Conservation (phyloP, 1,284 basidiomycete genomes). For the Trichosporon sp. region DNA sequence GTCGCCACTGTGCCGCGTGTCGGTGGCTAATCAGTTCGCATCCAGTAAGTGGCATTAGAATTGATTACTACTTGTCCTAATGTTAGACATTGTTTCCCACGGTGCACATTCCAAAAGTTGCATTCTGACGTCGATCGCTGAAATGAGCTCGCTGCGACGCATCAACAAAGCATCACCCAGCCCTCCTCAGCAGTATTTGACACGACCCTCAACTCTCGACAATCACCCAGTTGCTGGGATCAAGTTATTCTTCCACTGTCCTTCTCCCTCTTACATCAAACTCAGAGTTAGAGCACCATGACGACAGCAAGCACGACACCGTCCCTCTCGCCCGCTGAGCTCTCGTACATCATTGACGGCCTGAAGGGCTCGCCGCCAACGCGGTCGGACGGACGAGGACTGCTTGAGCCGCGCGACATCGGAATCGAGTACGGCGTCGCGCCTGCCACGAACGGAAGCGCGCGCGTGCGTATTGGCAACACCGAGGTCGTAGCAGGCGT, state of each 20-base stretch:
- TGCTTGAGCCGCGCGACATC: constrained; percentile 45
- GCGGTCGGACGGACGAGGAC: constrained; percentile 46
- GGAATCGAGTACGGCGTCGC: constrained; percentile 50
- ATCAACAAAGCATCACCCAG: neutral
- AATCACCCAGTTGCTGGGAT: too few species aligned
- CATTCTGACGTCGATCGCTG: constrained; percentile 16
- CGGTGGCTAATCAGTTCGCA: neutral
- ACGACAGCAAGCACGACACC: constrained; percentile 25
- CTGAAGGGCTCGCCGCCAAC: constrained; percentile 49
- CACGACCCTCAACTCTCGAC: neutral
- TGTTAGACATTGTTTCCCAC: constrained; percentile 4
- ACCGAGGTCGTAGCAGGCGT: constrained; percentile 55
- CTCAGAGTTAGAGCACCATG: neutral
- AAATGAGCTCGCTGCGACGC: neutral
- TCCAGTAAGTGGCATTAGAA: neutral
- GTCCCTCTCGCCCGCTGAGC: constrained; percentile 52
- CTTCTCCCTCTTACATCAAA: too few species aligned
- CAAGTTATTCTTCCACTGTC: too few species aligned
- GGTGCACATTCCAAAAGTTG: constrained; percentile 16
- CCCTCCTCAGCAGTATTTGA: neutral
- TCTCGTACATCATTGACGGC: constrained; percentile 53
- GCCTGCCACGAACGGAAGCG: constrained; percentile 53
- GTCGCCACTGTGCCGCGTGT: neutral
- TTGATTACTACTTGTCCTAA: neutral
- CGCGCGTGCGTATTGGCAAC: constrained; percentile 46